Evolutionary conservation across 2,329 filamentous ascomycete species (phyloP).

Genomic region (Diaporthe sp.): DNA sequence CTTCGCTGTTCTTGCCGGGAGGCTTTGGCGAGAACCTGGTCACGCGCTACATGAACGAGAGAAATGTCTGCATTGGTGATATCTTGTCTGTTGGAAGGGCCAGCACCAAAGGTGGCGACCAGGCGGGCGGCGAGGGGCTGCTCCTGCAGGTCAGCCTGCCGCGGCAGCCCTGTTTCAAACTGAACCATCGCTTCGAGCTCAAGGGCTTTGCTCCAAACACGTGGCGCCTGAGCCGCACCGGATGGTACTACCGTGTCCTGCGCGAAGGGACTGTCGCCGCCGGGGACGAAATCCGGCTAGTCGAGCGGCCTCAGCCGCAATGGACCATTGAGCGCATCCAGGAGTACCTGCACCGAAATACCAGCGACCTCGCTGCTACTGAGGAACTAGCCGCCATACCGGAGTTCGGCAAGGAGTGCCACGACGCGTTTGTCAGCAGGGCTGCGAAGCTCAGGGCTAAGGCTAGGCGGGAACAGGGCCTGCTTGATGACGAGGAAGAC

Average conservation of each 20-base stretch:
- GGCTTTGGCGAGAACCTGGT: constrained; percentile 75
- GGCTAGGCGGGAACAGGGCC: constrained; percentile 38
- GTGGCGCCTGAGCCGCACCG: constrained; percentile 67
- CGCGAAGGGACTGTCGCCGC: constrained; percentile 62
- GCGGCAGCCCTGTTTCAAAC: constrained; percentile 74
- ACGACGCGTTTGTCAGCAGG: constrained; percentile 59
- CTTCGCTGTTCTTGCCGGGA: constrained; percentile 63
- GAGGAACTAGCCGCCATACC: constrained; percentile 62
- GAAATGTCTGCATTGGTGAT: constrained; percentile 74
- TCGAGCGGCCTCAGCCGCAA: constrained; percentile 63
- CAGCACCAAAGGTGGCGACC: constrained; percentile 36
- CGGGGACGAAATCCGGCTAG: constrained; percentile 66
- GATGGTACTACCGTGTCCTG: constrained; percentile 74
- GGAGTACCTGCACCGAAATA: constrained; percentile 69
- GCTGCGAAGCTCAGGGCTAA: constrained; percentile 56
- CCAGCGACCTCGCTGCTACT: constrained; percentile 61
- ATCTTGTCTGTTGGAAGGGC: constrained; percentile 58
- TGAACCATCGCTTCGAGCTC: constrained; percentile 74
- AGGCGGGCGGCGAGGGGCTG: constrained; percentile 45
- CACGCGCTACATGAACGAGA: constrained; percentile 67
- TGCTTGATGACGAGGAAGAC: constrained; percentile 39
- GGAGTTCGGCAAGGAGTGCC: constrained; percentile 60
- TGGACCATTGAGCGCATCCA: constrained; percentile 74
- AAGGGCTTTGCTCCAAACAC: constrained; percentile 70
- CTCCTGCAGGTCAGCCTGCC: constrained; percentile 70